Percentiles rank a stretch among this genome's conserved stretches.
These are phyloP conservation scores for button mushroom (Agaricus bisporus) DNA, from an alignment of 768 basidiomycete genomes.

Conservation along the genomic window DNA sequence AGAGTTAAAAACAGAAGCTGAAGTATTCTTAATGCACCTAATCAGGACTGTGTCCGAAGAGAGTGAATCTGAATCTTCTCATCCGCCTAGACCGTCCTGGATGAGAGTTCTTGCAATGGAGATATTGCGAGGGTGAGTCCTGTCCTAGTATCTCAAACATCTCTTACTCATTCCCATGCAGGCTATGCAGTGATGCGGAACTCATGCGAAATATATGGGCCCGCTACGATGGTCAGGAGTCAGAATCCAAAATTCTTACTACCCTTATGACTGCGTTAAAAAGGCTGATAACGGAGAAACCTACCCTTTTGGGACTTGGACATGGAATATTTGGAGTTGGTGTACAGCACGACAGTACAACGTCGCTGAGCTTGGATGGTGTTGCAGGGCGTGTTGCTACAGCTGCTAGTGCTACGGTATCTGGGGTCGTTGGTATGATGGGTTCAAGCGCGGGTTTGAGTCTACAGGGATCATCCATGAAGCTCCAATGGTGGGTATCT, in stretches of 20 bases:
- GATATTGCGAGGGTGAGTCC: conserved; percentile 72
- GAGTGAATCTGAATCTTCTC: conserved; percentile 21
- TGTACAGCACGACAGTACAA: conserved; percentile 37
- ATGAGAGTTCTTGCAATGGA: conserved; percentile 91
- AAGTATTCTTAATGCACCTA: conserved; percentile 76
- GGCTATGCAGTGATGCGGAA: conserved; percentile 74
- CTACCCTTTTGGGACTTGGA: conserved; percentile 71
- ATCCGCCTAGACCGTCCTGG: conserved; percentile 62
- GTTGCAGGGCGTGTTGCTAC: conserved; percentile 82
- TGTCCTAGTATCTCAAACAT: background rate
- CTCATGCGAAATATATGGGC: conserved; percentile 77
- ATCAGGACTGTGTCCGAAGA: conserved; percentile 62
- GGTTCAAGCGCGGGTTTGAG: conserved; percentile 65
- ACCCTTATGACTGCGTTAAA: conserved; percentile 80
- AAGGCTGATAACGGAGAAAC: conserved; percentile 84
- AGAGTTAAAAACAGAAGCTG: conserved; percentile 76
- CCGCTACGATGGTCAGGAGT: conserved; percentile 59
- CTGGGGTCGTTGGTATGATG: conserved; percentile 84
- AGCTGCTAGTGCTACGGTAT: conserved; percentile 78
- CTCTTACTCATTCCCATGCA: conserved; percentile 18
- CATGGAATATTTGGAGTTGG: conserved; percentile 82
- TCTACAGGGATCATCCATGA: conserved; percentile 72
- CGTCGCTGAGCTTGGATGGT: conserved; percentile 52
- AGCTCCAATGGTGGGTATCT: conserved; percentile 73
- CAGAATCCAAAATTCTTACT: conserved; percentile 66